Evolutionary conservation across 352 stramenopile species (phyloP).

Genomic region (Globisporangium orthogonon): DNA sequence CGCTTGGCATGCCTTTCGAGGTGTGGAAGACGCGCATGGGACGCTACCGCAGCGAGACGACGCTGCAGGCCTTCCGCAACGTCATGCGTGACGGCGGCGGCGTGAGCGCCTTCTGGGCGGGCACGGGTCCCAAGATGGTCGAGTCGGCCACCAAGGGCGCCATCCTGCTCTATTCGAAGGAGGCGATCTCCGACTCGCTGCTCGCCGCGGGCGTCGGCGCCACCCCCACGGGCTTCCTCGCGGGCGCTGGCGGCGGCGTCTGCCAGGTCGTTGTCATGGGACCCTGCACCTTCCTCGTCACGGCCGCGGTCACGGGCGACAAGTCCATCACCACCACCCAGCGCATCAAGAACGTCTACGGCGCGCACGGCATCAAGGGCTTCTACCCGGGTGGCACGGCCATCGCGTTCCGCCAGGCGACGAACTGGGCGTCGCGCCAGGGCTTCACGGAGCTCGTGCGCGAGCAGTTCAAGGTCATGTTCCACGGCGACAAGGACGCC

Average conservation of each 20-base stretch:
- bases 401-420: constrained; percentile 89
- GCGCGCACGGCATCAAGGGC: constrained; percentile 79
- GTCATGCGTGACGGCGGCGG: constrained; percentile 84
- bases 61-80: constrained; percentile 79
- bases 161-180: constrained; percentile 88
- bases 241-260: constrained; percentile 77
- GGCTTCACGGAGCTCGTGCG: constrained; percentile 89
- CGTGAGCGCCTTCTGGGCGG: constrained; percentile 81
- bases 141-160: constrained; percentile 87
- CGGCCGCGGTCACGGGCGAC: constrained; percentile 85
- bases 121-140: constrained; percentile 89
- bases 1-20: constrained; percentile 90
- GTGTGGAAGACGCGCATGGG: constrained; percentile 93
- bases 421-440: constrained; percentile 89
- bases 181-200: constrained; percentile 81
- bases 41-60: constrained; percentile 78
- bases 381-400: constrained; percentile 89
- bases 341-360: constrained; percentile 81
- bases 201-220: constrained; percentile 60
- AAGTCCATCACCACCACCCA: constrained; percentile 84
- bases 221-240: constrained; percentile 68
- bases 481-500: constrained; percentile 77
- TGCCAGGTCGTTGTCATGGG: constrained; percentile 89
- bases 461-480: constrained; percentile 74
- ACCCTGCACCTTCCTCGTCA: constrained; percentile 89